These are phyloP conservation scores for Candida sithepensis DNA, from an alignment of 805 yeast species.

Conservation along the genomic window DNA sequence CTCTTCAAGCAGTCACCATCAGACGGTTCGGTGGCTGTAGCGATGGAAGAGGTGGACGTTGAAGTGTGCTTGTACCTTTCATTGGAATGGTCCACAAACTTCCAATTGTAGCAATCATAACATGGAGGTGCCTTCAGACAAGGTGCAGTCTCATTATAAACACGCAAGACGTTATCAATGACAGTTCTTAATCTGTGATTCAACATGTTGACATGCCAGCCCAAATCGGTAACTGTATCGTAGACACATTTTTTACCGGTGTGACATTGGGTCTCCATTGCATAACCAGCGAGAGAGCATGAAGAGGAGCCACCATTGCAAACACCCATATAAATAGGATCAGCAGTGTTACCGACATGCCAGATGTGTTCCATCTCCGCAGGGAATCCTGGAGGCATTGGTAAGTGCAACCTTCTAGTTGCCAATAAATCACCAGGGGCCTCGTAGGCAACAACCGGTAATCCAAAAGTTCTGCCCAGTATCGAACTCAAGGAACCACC, in stretches of 20 bases:
- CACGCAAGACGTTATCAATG: constrained; percentile 70
- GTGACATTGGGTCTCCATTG: constrained; percentile 95
- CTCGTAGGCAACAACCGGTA: constrained; percentile 87
- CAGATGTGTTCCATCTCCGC: constrained; percentile 75
- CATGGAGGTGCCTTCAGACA: constrained; percentile 81
- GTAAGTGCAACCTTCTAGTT: constrained; percentile 78
- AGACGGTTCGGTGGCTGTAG: constrained; percentile 21
- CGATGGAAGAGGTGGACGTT: constrained; percentile 23
- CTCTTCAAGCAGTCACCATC: constrained; percentile 50
- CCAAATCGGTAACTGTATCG: constrained; percentile 83
- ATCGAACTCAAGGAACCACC: constrained; percentile 86
- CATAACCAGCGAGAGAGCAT: constrained; percentile 91
- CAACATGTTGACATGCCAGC: constrained; percentile 85
- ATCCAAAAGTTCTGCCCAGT: constrained; percentile 83
- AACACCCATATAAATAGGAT: constrained; percentile 94
- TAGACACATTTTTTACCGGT: constrained; percentile 84
- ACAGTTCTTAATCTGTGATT: constrained; percentile 91
- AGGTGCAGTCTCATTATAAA: constrained; percentile 71
- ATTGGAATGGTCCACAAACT: constrained; percentile 52
- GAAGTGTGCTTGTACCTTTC: constrained; percentile 23
- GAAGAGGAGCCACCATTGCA: constrained; percentile 91
- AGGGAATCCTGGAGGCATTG: constrained; percentile 89
- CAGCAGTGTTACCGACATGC: constrained; percentile 97
- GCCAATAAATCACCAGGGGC: constrained; percentile 92
- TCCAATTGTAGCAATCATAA: constrained; percentile 88